A percentile compares a stretch with the other conserved stretches of the same genome.
Evolutionary conservation across 108 stramenopile species (phyloP).

Genomic region (Bacterosira constricta): DNA sequence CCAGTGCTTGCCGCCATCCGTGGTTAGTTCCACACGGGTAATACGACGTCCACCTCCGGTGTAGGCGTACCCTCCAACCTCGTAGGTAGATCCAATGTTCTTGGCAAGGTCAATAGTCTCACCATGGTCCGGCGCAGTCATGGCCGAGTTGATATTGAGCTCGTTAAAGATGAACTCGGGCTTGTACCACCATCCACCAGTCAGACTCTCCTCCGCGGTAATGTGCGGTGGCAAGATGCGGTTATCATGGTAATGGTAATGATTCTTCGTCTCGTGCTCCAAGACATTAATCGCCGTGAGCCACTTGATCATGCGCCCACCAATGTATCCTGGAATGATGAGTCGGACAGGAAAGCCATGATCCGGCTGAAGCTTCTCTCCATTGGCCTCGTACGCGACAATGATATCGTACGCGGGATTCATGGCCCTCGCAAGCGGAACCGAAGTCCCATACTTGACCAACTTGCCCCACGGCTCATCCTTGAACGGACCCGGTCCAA

Average conservation of each 20-base stretch:
- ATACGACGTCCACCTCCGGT: constrained; percentile 92
- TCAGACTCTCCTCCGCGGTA: constrained; percentile 90
- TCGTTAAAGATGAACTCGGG: constrained; percentile 98
- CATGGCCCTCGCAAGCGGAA: constrained; percentile 92
- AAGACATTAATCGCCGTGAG: constrained; percentile 91
- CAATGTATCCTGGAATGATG: constrained; percentile 98
- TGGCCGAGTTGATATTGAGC: constrained; percentile 98
- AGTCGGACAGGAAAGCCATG: constrained; percentile 97
- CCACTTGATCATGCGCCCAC: constrained; percentile 99
- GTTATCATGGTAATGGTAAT: constrained; percentile 99
- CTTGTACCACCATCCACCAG: constrained; percentile 97
- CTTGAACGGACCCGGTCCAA: constrained; percentile 87
- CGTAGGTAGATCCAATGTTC: constrained; percentile 75
- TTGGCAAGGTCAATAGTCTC: constrained; percentile 80
- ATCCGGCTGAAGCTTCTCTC: constrained; percentile 92
- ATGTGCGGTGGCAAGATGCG: constrained; percentile 95
- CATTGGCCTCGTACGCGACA: constrained; percentile 94
- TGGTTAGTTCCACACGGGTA: constrained; percentile 90
- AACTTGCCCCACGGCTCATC: constrained; percentile 89
- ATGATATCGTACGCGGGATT: constrained; percentile 94
- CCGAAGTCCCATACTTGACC: constrained; percentile 96
- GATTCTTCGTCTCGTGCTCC: constrained; percentile 89
- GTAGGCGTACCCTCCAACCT: constrained; percentile 94
- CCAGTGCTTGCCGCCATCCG: constrained; percentile 90
- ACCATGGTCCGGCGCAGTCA: constrained; percentile 90